A percentile compares a stretch with the other conserved stretches of the same genome.
These are phyloP conservation scores for Lathyrus oleraceus DNA, from an alignment of 306 rosid genomes.

Conservation along the genomic window DNA sequence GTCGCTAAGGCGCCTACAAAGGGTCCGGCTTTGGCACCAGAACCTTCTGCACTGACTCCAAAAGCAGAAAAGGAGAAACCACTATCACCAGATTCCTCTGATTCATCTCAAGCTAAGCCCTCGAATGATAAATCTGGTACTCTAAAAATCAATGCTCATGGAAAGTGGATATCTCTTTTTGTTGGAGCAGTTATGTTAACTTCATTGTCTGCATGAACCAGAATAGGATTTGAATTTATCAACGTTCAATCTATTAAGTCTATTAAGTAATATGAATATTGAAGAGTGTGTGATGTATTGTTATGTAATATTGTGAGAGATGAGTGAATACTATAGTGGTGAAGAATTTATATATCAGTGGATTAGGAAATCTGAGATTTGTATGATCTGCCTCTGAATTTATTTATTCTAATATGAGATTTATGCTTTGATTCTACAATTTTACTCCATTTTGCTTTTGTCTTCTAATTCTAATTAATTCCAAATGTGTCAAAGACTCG, in stretches of 20 bases:
- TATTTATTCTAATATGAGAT: not conserved
- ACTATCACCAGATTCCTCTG: too few relatives aligned
- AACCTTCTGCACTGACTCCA: too few relatives aligned
- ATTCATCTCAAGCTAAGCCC: constrained; percentile 4
- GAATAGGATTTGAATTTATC: not conserved
- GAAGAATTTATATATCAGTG: not conserved
- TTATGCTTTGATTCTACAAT: not conserved
- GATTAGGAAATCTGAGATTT: not conserved
- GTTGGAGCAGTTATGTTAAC: constrained; percentile 26
- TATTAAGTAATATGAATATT: not conserved
- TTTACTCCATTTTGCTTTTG: too few relatives aligned
- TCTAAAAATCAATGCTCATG: constrained; percentile 18
- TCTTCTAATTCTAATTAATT: too few relatives aligned
- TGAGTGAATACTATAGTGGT: not conserved
- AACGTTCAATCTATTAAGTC: not conserved
- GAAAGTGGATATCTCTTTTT: constrained; percentile 30
- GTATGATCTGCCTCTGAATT: not conserved
- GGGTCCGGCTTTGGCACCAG: constrained; percentile 35
- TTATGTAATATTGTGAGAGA: not conserved
- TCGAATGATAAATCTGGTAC: constrained; percentile 9
- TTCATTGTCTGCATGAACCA: not conserved
- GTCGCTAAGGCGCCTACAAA: constrained; percentile 49
- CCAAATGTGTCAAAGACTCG: too few relatives aligned
- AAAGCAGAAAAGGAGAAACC: too few relatives aligned
- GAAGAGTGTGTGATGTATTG: not conserved